Percentiles rank a stretch among this genome's conserved stretches.
Conservation (phyloP, 2,329 filamentous ascomycete species). For the Aspergillus sp. region DNA sequence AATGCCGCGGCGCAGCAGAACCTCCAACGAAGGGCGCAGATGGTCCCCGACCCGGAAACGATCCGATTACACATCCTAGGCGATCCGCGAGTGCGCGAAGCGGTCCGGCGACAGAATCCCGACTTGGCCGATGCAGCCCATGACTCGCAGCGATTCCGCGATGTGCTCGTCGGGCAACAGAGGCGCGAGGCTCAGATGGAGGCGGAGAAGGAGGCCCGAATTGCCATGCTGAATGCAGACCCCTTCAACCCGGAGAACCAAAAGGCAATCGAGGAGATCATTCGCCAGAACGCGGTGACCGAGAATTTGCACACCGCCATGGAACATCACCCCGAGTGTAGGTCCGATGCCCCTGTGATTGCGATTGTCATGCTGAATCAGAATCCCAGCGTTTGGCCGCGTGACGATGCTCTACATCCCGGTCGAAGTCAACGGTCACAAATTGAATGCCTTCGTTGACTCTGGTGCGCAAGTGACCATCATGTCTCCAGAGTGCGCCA, state of each 20-base stretch:
- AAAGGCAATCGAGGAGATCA: constrained; percentile 89
- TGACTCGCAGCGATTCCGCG: constrained; percentile 65
- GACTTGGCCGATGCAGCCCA: constrained; percentile 68
- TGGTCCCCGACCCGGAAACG: constrained; percentile 59
- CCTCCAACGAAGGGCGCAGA: constrained; percentile 20
- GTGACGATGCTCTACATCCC: constrained; percentile 96
- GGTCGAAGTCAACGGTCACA: constrained; percentile 85
- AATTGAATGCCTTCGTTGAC: constrained; percentile 92
- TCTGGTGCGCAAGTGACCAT: constrained; percentile 96
- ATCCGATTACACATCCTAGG: constrained; percentile 74
- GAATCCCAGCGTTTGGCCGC: constrained; percentile 66
- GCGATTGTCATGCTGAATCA: background rate
- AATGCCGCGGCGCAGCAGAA: constrained; percentile 21
- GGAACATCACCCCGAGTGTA: constrained; percentile 95
- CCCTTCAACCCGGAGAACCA: constrained; percentile 92
- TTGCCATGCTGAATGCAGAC: constrained; percentile 79
- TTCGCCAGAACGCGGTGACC: constrained; percentile 84
- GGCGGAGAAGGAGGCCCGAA: constrained; percentile 68
- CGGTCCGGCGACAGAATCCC: constrained; percentile 63
- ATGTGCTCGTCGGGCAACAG: constrained; percentile 59
- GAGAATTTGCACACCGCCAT: constrained; percentile 95
- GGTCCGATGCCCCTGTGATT: constrained; percentile 17
- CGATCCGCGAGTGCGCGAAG: constrained; percentile 61
- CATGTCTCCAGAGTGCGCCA: constrained; percentile 91
- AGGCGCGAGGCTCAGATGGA: constrained; percentile 63